Conservation (phyloP, 2,329 filamentous ascomycete genomes). For the Cytospora paraplurivora region DNA sequence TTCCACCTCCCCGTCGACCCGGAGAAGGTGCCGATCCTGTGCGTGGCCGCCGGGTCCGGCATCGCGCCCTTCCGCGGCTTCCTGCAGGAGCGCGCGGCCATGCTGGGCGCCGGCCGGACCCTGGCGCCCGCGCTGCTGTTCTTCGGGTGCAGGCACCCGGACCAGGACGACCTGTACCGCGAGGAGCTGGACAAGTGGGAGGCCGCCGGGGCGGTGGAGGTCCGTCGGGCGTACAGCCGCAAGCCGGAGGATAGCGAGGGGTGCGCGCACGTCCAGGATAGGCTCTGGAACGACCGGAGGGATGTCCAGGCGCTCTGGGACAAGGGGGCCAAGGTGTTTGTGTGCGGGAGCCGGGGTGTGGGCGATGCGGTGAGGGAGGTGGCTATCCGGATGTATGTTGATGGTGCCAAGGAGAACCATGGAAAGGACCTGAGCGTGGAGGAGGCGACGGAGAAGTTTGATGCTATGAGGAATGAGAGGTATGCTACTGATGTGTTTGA, state of each 20-base stretch:
- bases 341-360: constrained; percentile 58
- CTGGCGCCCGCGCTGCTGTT: constrained; percentile 67
- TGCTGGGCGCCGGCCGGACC: constrained; percentile 48
- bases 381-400: constrained; percentile 40
- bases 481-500: constrained; percentile 66
- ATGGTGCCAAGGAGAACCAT: constrained; percentile 36
- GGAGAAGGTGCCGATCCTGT: constrained; percentile 51
- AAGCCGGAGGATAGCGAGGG: constrained; percentile 45
- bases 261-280: constrained; percentile 46
- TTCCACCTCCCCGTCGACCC: constrained; percentile 53
- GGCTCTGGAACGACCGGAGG: constrained; percentile 48
- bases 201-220: constrained; percentile 58
- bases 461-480: constrained; percentile 53
- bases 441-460: constrained; percentile 49
- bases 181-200: constrained; percentile 63
- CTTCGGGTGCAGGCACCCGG: constrained; percentile 61
- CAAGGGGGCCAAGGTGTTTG: constrained; percentile 54
- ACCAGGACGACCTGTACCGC: constrained; percentile 61
- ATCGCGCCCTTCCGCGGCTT: constrained; percentile 65
- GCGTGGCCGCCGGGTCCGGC: constrained; percentile 55
- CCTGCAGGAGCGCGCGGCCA: constrained; percentile 59
- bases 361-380: constrained; percentile 45
- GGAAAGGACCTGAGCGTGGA: constrained; percentile 32
- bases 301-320: constrained; percentile 41
- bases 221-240: constrained; percentile 62